Evolutionary conservation across 2,329 filamentous ascomycete genomes (phyloP), one percentile per base, ranked within the genome.

Genomic region (Calonectria hongkongensis): DNA sequence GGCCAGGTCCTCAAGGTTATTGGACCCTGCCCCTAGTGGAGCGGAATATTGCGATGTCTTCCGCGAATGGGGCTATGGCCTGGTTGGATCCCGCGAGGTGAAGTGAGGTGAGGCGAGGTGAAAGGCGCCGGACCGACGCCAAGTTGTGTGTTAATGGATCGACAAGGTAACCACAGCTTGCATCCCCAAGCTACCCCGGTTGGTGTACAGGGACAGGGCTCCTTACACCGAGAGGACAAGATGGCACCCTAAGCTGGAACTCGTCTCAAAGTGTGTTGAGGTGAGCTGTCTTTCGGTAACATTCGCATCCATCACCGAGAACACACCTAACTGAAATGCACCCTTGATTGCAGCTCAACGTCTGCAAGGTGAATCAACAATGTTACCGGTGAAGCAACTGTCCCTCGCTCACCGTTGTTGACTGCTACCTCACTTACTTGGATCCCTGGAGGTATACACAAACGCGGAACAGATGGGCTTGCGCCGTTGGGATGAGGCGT

Each of bases 221-320:
- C 43, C 66, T 74, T 64, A 73, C 73, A 74, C 71, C 71, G 73
- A 73, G 68, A 58, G 47, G 66, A 66, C 48, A 58, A 62, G 58
- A 45, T 41, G 51, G 48, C 58, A 60, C 25, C 62, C 54, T 54
- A 39, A 51, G 41, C 56, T 48, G 39, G 48, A 56, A 48, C 68
- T 50, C 65, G 60, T 65, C 50, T 51, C 54, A 54, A 64, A 28
- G 30, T 47, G 64, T 64, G 64, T 71, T 54, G 69, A 68, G 69
- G 69, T 71, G 69, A 71, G 69, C 64, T 68, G 64, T 71, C 56
- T 43, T 28, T 47, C 36, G 64, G 54, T 58, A 43, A 50, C 64
- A 62, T 67, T 63, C 51, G 56, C 64, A 48, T 64, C 21, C 54
- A 64, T 58, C 45, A 48, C 56, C 64, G 28, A 63, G 13, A 51